phyloP scores from a whole-genome alignment of 2,329 filamentous ascomycete species.

The Cladophialophora carrionii region DNA sequence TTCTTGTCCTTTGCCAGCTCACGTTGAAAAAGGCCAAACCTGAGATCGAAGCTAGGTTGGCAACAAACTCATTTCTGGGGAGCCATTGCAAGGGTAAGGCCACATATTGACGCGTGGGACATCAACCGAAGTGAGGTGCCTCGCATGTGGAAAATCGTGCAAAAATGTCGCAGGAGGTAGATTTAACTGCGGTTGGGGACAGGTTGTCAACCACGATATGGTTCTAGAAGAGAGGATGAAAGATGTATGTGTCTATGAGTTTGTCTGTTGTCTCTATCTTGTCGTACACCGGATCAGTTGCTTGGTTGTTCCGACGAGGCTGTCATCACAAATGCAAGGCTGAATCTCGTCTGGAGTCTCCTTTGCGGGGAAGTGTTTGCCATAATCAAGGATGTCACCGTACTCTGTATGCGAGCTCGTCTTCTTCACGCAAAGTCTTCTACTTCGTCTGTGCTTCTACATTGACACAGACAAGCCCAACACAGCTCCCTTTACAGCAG shows the following conservation, averaged over 20 bases:
- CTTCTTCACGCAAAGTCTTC: not conserved
- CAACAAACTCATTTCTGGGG: no score
- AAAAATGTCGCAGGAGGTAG: constrained; percentile 47
- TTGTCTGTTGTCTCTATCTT: not conserved
- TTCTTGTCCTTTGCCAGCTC: no score
- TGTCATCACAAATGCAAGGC: not conserved
- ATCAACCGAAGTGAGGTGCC: constrained; percentile 74
- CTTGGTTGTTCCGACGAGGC: not conserved
- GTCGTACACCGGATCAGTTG: not conserved
- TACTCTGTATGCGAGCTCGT: not conserved
- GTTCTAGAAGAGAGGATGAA: constrained; percentile 47
- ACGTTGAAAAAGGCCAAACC: not conserved
- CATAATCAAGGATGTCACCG: not conserved
- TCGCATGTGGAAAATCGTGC: constrained; percentile 73
- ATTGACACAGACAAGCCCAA: not conserved
- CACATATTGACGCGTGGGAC: constrained; percentile 74
- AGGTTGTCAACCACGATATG: constrained; percentile 59
- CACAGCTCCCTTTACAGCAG: not conserved
- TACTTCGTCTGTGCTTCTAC: not conserved
- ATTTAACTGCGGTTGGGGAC: no score
- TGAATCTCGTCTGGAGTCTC: not conserved
- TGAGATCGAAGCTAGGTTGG: no score
- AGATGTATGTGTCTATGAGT: constrained; percentile 7
- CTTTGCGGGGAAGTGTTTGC: not conserved
- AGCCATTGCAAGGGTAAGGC: no score